These are phyloP conservation scores for Cystobasidiaceae sp. DNA, from an alignment of 1,284 basidiomycete genomes.

Conservation along the genomic window DNA sequence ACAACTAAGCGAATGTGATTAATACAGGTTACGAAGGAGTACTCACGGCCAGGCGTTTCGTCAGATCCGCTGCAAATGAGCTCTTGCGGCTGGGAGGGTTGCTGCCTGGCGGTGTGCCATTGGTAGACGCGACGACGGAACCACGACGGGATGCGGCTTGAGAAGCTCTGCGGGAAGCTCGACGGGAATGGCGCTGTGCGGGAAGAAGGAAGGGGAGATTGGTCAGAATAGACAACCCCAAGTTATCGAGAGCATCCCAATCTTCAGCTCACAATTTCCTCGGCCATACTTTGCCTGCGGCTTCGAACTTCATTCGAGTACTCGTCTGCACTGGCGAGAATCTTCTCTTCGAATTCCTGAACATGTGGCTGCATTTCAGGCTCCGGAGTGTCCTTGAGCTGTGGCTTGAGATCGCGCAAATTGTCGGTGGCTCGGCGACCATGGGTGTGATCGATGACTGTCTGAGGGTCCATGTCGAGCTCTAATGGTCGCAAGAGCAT, in stretches of 20 bases:
- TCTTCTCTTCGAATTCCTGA: slow-evolving; percentile 61
- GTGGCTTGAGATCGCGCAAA: slow-evolving; percentile 57
- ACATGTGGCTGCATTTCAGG: slow-evolving; percentile 67
- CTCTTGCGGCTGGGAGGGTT: slow-evolving; percentile 27
- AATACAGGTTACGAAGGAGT: too few relatives aligned
- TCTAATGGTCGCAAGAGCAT: slow-evolving; percentile 47
- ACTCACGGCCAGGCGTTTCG: slow-evolving; percentile 53
- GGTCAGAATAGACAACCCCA: slow-evolving; percentile 37
- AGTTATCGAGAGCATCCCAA: slow-evolving; percentile 53
- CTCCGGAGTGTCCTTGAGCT: slow-evolving; percentile 50
- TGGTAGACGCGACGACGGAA: slow-evolving; percentile 9
- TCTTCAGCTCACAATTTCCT: slow-evolving; percentile 34
- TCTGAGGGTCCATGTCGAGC: slow-evolving; percentile 40
- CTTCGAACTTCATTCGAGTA: slow-evolving; percentile 47
- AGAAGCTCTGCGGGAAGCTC: slow-evolving; percentile 18
- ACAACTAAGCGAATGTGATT: too few relatives aligned
- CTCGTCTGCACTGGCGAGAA: slow-evolving; percentile 67
- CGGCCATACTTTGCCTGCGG: slow-evolving; percentile 27
- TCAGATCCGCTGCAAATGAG: slow-evolving; percentile 49
- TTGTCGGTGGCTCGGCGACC: slow-evolving; percentile 68
- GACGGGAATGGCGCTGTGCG: slow-evolving; percentile 16
- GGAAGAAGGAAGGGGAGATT: background rate
- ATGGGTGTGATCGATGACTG: slow-evolving; percentile 57
- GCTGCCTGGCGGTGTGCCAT: slow-evolving; percentile 5
- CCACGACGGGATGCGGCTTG: slow-evolving; percentile 11